Evolutionary conservation across 257 asterid genomes (phyloP), one percentile per base, ranked within the genome.

Genomic region (Gentiana dahurica): DNA sequence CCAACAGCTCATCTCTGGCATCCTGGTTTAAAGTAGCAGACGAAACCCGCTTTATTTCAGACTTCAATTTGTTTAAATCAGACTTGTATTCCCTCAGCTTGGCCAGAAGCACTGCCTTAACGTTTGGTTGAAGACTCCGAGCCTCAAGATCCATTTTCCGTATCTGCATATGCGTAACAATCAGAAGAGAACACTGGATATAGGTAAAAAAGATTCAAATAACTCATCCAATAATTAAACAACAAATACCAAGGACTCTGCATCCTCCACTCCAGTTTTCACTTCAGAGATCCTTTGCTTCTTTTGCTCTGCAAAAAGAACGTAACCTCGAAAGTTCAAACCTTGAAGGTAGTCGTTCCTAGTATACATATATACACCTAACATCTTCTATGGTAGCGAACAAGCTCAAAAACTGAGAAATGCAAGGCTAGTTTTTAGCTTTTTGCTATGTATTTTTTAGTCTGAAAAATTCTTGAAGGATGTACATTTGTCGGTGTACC

Each of bases 101-200:
- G 36, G 81, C 96, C 53, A 87, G 95, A 48, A 84, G 95, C 65
- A 79, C 84, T 3, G 84, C 94, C 77, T 69, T 87, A 10, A 80
- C 65, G 60, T 75, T 87, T 53, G 95, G 95, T 69, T 81, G 95
- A 76, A 85, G 77, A 44, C 72, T 64, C 53, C 95, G 87, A 34
- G 95, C 96, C 79, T 87, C 95, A 35, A 84, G 70, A 74, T 87
- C 96, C 96, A 87, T 87, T 70, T 82, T 85, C 50, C 84, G 71
- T 6, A 88, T 80, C 96, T 88, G 78, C 34, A 55, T 15, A 72
- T 64, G 48, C 11, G 7, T 58, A 59, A 71, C 34, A 36, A 49
- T 62, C 54, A 72, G 59, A 51, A 37, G 49, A 36, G 57, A 10
- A 41, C 7, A 49, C 55, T 48, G 45, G 12, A 34, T 38, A 4